phyloP scores from a whole-genome alignment of 2,329 filamentous ascomycete species.

The Chaetomium olivaceum region DNA sequence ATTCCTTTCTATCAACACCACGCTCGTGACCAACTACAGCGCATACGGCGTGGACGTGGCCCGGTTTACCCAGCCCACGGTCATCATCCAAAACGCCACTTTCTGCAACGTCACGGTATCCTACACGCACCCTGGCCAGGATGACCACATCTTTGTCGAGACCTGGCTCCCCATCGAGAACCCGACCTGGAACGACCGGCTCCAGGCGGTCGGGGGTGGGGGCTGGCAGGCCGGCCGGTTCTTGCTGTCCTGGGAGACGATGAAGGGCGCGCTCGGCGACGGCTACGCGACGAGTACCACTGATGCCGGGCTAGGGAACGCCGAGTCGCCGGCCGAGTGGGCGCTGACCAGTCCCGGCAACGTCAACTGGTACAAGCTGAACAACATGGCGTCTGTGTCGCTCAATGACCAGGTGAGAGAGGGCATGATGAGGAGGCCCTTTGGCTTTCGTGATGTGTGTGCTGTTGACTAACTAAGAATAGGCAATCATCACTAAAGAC shows the following conservation, averaged over 20 bases:
- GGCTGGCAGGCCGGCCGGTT: constrained; percentile 35
- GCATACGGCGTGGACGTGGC: constrained; percentile 1
- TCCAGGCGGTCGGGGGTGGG: constrained; percentile 44
- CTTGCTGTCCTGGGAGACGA: constrained; percentile 19
- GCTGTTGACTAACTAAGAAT: not conserved
- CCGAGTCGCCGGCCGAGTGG: constrained; percentile 25
- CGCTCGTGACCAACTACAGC: constrained; percentile 27
- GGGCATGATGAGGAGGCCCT: no score
- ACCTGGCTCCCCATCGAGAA: constrained; percentile 38
- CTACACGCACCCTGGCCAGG: constrained; percentile 45
- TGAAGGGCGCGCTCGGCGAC: constrained; percentile 28
- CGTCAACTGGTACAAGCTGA: constrained; percentile 29
- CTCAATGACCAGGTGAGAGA: constrained; percentile 20
- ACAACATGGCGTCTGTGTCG: constrained; percentile 31
- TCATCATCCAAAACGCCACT: constrained; percentile 24
- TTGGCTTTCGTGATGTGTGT: not conserved
- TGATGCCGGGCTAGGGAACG: constrained; percentile 30
- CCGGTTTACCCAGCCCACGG: constrained; percentile 15
- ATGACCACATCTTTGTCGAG: constrained; percentile 41
- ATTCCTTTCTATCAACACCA: constrained; percentile 21
- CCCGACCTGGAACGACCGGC: constrained; percentile 40
- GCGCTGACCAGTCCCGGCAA: constrained; percentile 32
- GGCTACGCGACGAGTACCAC: constrained; percentile 34
- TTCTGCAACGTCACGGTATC: constrained; percentile 47
- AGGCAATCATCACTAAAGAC: constrained; percentile 46